Conservation (phyloP, 2,329 filamentous ascomycete genomes). For the Microcyclospora pomicola region DNA sequence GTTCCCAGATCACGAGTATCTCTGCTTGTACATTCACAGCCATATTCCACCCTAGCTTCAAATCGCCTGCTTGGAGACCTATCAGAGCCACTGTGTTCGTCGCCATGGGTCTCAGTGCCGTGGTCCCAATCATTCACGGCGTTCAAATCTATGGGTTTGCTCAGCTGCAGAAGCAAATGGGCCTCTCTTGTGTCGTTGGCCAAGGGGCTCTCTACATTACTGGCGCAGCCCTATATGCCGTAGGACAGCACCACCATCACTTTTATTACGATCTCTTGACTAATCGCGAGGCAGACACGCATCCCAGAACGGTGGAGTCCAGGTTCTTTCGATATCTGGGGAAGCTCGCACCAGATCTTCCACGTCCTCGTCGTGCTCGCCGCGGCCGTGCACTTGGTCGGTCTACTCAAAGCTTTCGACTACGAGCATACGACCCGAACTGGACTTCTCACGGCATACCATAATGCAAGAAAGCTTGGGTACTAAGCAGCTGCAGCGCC, state of each 20-base stretch:
- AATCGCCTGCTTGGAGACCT: conserved; percentile 69
- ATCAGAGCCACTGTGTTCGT: conserved; percentile 86
- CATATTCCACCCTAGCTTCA: conserved; percentile 68
- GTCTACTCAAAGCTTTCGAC: conserved; percentile 73
- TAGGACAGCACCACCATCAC: conserved; percentile 29
- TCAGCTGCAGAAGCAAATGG: conserved; percentile 58
- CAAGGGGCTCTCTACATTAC: conserved; percentile 76
- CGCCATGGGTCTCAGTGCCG: conserved; percentile 66
- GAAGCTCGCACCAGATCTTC: conserved; percentile 91
- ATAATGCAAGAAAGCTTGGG: conserved; percentile 3
- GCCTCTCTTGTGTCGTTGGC: conserved; percentile 63
- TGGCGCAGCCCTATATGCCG: conserved; percentile 76
- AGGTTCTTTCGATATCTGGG: conserved; percentile 76
- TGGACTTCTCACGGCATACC: conserved; percentile 4
- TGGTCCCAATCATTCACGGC: conserved; percentile 73
- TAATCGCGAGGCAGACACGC: conserved; percentile 40
- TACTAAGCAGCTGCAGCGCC: too few species aligned
- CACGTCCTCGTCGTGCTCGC: conserved; percentile 79
- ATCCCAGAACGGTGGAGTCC: conserved; percentile 72
- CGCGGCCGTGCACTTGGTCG: conserved; percentile 66
- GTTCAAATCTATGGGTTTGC: conserved; percentile 51
- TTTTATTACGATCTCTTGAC: background rate
- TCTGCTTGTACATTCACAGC: conserved; percentile 63
- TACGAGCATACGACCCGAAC: conserved; percentile 47
- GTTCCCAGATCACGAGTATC: conserved; percentile 56